Evolutionary conservation across 805 yeast species (phyloP).

Genomic region (Ogataea methanolica): DNA sequence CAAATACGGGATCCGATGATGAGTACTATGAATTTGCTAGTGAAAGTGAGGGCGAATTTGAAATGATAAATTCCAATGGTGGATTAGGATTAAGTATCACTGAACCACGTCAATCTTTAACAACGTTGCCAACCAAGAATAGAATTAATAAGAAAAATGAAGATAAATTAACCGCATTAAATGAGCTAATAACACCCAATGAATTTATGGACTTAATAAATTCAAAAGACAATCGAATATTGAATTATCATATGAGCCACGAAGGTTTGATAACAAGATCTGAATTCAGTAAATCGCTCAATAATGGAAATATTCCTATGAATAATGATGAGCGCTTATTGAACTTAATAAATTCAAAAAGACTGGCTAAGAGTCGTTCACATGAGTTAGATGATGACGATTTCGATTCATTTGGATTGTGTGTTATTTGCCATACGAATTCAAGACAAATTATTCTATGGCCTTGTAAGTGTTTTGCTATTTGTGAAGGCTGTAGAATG

Average conservation of each 20-base stretch:
- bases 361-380: neutral
- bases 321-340: conserved; percentile 18
- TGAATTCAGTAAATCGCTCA: conserved; percentile 18
- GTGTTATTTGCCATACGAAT: conserved; percentile 79
- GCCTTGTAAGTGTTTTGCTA: conserved; percentile 90
- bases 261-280: conserved; percentile 25
- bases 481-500: conserved; percentile 80
- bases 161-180: conserved; percentile 5
- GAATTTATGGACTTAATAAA: conserved; percentile 21
- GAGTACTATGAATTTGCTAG: conserved; percentile 8
- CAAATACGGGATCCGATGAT: conserved; percentile 5
- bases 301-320: conserved; percentile 20
- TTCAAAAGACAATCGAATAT: conserved; percentile 25
- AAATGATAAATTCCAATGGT: neutral
- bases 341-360: conserved; percentile 5
- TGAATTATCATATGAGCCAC: conserved; percentile 25
- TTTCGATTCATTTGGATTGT: conserved; percentile 37
- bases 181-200: conserved; percentile 18
- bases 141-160: too few relatives aligned
- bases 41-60: conserved; percentile 11
- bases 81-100: neutral
- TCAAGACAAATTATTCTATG: conserved; percentile 76
- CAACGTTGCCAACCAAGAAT: too few relatives aligned
- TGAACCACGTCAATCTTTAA: too few relatives aligned
- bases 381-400: conserved; percentile 20